These are phyloP conservation scores for Boletus huronensis DNA, from an alignment of 768 basidiomycete species.

Conservation along the genomic window DNA sequence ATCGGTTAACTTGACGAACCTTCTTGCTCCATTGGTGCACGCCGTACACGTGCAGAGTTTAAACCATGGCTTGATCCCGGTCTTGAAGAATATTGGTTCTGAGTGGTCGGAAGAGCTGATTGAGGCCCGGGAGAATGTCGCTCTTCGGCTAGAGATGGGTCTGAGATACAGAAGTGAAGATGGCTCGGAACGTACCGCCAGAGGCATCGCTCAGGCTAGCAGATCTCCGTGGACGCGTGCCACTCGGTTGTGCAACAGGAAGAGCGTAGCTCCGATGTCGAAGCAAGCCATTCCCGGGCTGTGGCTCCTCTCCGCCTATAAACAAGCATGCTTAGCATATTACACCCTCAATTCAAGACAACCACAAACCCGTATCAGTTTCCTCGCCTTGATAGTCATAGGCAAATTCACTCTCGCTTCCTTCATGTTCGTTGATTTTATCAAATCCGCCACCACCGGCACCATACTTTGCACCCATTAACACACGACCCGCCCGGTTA, in stretches of 20 bases:
- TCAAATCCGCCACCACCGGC: conserved; percentile 37
- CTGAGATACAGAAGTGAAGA: conserved; percentile 27
- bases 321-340: conserved; percentile 22
- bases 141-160: conserved; percentile 26
- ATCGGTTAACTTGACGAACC: conserved; percentile 24
- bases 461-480: conserved; percentile 40
- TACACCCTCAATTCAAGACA: conserved; percentile 6
- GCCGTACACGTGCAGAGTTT: conserved; percentile 35
- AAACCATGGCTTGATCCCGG: conserved; percentile 46
- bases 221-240: conserved; percentile 65
- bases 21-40: conserved; percentile 47
- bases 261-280: conserved; percentile 29
- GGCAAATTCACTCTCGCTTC: conserved; percentile 38
- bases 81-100: conserved; percentile 30
- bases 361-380: conserved; percentile 38
- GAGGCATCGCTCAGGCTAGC: conserved; percentile 70
- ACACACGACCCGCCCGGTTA: conserved; percentile 47
- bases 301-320: conserved; percentile 32
- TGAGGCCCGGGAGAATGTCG: conserved; percentile 22
- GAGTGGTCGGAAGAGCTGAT: conserved; percentile 13
- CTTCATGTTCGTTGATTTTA: conserved; percentile 46
- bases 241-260: conserved; percentile 36
- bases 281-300: conserved; percentile 19
- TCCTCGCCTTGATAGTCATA: conserved; percentile 34
- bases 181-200: conserved; percentile 23